A percentile compares a stretch with the other conserved stretches of the same genome.
phyloP scores from a whole-genome alignment of 2,329 filamentous ascomycete genomes.

The Verticillium longisporum region DNA sequence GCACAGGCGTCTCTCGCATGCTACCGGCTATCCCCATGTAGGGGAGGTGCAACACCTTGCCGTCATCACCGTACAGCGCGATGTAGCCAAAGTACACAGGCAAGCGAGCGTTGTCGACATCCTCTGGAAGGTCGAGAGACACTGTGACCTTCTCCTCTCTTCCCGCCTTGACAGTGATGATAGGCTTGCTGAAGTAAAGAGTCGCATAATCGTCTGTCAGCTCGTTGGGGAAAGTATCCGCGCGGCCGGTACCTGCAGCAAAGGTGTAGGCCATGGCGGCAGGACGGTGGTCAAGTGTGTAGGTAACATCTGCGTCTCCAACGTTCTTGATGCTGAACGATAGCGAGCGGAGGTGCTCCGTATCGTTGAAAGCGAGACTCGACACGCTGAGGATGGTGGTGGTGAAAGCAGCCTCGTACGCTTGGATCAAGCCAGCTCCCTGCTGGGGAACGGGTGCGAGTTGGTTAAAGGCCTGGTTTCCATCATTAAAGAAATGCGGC shows the following conservation, averaged over 20 bases:
- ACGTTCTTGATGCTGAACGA: slow-evolving; percentile 52
- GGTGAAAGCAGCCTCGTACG: slow-evolving; percentile 49
- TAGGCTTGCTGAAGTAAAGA: slow-evolving; percentile 31
- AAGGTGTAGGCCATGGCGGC: slow-evolving; percentile 49
- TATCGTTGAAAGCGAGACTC: slow-evolving; percentile 59
- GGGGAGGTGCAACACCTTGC: slow-evolving; percentile 27
- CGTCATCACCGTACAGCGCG: slow-evolving; percentile 31
- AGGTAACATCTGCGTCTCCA: slow-evolving; percentile 39
- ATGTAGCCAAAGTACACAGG: slow-evolving; percentile 36
- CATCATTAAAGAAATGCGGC: slow-evolving; percentile 41
- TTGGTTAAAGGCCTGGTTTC: slow-evolving; percentile 23
- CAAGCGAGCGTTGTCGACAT: slow-evolving; percentile 25
- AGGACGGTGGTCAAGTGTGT: slow-evolving; percentile 42
- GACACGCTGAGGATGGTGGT: slow-evolving; percentile 46
- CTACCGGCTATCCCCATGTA: slow-evolving; percentile 33
- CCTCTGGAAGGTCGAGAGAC: slow-evolving; percentile 30
- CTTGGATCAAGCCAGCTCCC: slow-evolving; percentile 53
- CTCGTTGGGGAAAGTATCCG: slow-evolving; percentile 38
- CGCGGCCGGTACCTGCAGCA: slow-evolving; percentile 24
- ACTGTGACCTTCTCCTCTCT: slow-evolving; percentile 40
- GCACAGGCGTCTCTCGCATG: slow-evolving; percentile 25
- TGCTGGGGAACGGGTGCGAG: slow-evolving; percentile 54
- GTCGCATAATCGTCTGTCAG: slow-evolving; percentile 32
- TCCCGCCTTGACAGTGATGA: slow-evolving; percentile 33
- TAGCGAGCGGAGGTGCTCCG: slow-evolving; percentile 42